A percentile compares a stretch with the other conserved stretches of the same genome.
Conservation (phyloP, 23 red algal genomes). For the Cyanidium caldarium region DNA sequence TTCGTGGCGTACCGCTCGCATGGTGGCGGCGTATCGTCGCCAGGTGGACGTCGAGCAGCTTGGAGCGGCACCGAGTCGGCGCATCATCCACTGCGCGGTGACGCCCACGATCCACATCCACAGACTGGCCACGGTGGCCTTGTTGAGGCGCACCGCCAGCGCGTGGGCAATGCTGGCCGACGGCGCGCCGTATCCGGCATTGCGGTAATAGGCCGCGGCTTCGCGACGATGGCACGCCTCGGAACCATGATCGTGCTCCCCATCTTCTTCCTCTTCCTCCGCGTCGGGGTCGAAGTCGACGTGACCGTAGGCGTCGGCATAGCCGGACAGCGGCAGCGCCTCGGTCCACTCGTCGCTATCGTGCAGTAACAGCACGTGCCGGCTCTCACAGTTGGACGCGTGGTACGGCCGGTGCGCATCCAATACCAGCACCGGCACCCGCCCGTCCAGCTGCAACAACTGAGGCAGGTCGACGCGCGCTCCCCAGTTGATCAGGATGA, state of each 20-base stretch:
- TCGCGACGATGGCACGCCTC: neutral
- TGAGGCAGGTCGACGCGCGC: conserved; percentile 48
- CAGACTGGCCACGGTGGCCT: neutral
- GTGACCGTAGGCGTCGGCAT: conserved; percentile 7
- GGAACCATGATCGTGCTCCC: neutral
- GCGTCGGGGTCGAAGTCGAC: conserved; percentile 17
- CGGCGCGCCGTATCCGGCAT: neutral
- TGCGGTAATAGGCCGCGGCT: neutral
- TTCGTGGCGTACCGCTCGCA: neutral
- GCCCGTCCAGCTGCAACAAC: conserved; percentile 9
- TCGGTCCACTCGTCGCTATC: conserved; percentile 23
- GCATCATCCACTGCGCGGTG: conserved; percentile 13
- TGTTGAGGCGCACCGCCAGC: conserved; percentile 14
- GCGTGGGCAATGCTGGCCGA: conserved; percentile 15
- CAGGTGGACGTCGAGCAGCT: neutral
- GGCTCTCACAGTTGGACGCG: conserved; percentile 44
- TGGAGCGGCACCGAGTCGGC: no score
- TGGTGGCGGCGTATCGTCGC: neutral
- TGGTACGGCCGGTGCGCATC: conserved; percentile 84
- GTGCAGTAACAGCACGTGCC: conserved; percentile 46
- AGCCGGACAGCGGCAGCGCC: neutral
- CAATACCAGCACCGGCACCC: conserved; percentile 53
- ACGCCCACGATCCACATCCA: conserved; percentile 22
- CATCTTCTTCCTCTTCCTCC: neutral
- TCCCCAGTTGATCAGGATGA: conserved; percentile 59